Base-by-base conservation (phyloP, 805 yeast genomes). In the Candida incommunis region DNA sequence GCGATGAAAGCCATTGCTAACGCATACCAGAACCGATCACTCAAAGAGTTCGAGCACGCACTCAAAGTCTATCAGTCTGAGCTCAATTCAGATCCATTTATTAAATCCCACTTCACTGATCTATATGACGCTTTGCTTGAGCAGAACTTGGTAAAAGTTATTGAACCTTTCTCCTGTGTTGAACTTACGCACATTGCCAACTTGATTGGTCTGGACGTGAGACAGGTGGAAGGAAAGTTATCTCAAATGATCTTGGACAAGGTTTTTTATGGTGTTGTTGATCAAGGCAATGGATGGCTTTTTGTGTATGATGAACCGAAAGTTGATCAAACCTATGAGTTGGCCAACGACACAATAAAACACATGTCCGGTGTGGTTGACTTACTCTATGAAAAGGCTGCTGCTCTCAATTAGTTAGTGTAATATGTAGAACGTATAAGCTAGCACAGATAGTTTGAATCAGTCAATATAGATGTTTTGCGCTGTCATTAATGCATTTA, bases 201-300 rank as follows among this genome's bases (percentile, higher is more conserved):
- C 54, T 76, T 83, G 55, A 84, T 94, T 48, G 96, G 96, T 4
- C 74, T 94, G 50, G 90, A 87, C 51, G 69, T 78, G 41, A 81
- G 78, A 50, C 94, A 86, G 59, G 86, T 92, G 25, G 99, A 92
- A 66, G 94, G 94, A 20, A 92, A 92, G 63, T 71, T 92, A 51
- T 80, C 94, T 42, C 96, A 90, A 64, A 90, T 92, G 97, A 90
- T 92, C 54, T 72, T 92, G 55, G 98, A 92, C 64, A 82, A 85
- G 57, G 83, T 87, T n/a, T 86, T 92, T 55, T 82, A 80, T 59
- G 99, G 98, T 42, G 97, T 92, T 29, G 71, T 92, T 54, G 98
- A 92, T 63, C 99, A 92, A 68, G 97, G 97, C 41, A 88, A 88
- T 61, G 98, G 98, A 5, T 92, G 96, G 95, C 72, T 92, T 55